These are phyloP conservation scores for Fremontodendron californicum DNA, from an alignment of 345 rosid species.

Conservation along the genomic window DNA sequence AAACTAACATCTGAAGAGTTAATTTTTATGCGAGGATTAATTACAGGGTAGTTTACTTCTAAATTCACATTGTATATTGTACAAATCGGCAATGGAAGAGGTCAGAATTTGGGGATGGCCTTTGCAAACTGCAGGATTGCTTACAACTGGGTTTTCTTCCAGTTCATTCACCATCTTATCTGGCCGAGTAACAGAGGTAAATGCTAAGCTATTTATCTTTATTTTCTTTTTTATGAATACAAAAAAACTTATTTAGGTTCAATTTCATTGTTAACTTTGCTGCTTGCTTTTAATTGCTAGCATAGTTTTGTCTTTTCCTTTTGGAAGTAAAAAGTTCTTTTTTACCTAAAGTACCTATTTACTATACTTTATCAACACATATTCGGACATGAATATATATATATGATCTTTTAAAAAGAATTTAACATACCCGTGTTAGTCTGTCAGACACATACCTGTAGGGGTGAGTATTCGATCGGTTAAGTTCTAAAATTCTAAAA, in stretches of 20 bases:
- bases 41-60: slow-evolving; percentile 51
- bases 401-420: no score
- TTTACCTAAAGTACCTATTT: no score
- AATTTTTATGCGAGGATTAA: neutral
- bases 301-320: no score
- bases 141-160: slow-evolving; percentile 47
- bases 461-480: no score
- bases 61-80: slow-evolving; percentile 60
- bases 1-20: neutral
- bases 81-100: slow-evolving; percentile 64
- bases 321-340: no score
- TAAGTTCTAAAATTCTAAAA: no score
- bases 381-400: no score
- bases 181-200: slow-evolving; percentile 85
- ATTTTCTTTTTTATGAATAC: neutral
- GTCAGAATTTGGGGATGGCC: slow-evolving; percentile 98
- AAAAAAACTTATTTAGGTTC: neutral
- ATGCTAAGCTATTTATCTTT: neutral
- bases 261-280: no score
- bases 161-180: slow-evolving; percentile 55
- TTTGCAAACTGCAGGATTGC: slow-evolving; percentile 73
- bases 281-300: no score
- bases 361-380: no score
- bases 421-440: no score
- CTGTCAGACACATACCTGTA: no score